phyloP scores from a whole-genome alignment of 140 eudicot species.

The Cichorium intybus region DNA sequence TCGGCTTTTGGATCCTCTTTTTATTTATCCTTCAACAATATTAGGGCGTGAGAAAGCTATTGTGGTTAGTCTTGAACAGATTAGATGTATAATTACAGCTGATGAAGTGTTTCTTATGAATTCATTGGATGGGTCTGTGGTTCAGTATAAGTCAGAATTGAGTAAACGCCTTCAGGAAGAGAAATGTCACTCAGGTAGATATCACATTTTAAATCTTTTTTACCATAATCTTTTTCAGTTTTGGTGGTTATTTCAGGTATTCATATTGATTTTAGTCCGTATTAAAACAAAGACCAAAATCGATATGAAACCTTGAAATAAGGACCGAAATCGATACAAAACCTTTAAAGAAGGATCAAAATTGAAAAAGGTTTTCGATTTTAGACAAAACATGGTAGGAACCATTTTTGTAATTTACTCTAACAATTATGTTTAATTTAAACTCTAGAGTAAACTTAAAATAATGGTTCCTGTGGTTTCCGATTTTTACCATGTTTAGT shows the following conservation, averaged over 20 bases:
- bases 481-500: no score
- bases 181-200: slow-evolving; percentile 72
- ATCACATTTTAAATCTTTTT: background rate
- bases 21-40: slow-evolving; percentile 90
- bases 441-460: background rate
- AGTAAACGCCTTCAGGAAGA: slow-evolving; percentile 79
- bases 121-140: slow-evolving; percentile 82
- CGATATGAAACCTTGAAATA: background rate
- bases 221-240: background rate
- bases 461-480: background rate
- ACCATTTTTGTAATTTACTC: background rate
- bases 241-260: no score
- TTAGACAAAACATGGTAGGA: background rate
- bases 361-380: background rate
- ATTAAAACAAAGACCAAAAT: background rate
- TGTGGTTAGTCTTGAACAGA: slow-evolving; percentile 91
- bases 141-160: slow-evolving; percentile 71
- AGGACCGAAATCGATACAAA: background rate
- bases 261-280: background rate
- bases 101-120: slow-evolving; percentile 95
- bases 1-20: slow-evolving; percentile 92
- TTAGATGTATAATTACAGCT: slow-evolving; percentile 93
- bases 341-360: background rate
- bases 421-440: no score
- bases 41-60: slow-evolving; percentile 96